Conservation (phyloP, 176 grass and related monocot species). For the Tuctoria greenei region DNA sequence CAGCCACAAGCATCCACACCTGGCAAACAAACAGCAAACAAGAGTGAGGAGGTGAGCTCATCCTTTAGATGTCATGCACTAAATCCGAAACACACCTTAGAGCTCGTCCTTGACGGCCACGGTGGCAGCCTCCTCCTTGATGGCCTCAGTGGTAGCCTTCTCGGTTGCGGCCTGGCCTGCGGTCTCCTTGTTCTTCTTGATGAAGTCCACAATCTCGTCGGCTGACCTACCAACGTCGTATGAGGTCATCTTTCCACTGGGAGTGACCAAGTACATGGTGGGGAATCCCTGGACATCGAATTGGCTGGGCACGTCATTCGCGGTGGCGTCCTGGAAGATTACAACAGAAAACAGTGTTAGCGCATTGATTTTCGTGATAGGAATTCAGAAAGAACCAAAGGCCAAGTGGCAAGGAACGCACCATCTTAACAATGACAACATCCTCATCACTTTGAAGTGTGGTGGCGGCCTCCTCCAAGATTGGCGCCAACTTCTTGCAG, state of each 20-base stretch:
- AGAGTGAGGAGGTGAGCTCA: too few species aligned
- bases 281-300: constrained; percentile 78
- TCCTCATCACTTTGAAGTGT: constrained; percentile 69
- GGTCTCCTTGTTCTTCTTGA: constrained; percentile 69
- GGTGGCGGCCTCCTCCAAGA: constrained; percentile 79
- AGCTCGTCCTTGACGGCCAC: constrained; percentile 62
- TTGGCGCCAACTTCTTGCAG: constrained; percentile 85
- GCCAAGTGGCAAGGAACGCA: neutral
- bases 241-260: constrained; percentile 57
- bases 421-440: constrained; percentile 95
- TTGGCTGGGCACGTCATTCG: constrained; percentile 66
- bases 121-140: neutral
- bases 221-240: constrained; percentile 59
- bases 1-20: constrained; percentile 18
- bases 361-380: neutral
- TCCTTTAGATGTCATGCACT: too few species aligned
- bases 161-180: neutral
- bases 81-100: constrained; percentile 35
- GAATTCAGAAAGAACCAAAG: neutral
- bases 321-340: constrained; percentile 64
- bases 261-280: constrained; percentile 77
- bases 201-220: constrained; percentile 62
- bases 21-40: neutral
- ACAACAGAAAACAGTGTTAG: neutral
- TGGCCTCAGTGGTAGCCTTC: neutral